phyloP scores from a whole-genome alignment of 148 eudicot species.

The Camellia japonica region DNA sequence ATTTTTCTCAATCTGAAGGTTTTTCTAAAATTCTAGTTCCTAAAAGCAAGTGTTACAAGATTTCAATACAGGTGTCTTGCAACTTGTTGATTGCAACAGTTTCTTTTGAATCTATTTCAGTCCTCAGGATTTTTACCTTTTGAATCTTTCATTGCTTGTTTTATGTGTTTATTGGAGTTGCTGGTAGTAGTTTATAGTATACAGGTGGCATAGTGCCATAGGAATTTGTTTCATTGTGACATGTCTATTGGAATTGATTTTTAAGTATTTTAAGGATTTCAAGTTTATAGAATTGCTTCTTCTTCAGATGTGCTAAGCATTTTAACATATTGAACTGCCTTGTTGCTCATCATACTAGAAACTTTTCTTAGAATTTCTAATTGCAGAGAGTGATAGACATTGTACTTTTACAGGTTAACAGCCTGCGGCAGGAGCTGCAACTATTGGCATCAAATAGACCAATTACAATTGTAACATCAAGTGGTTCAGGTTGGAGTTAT shows the following conservation, averaged over 20 bases:
- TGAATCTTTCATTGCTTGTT: neutral
- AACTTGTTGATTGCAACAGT: neutral
- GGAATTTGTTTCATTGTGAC: neutral
- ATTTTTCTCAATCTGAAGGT: neutral
- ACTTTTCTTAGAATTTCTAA: neutral
- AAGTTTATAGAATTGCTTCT: neutral
- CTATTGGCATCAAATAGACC: conserved; percentile 69
- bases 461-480: conserved; percentile 72
- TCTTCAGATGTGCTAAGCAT: neutral
- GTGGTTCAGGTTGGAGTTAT: conserved; percentile 48
- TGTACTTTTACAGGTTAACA: conserved; percentile 60
- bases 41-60: neutral
- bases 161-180: neutral
- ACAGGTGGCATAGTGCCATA: neutral
- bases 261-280: neutral
- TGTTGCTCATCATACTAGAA: neutral
- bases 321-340: neutral
- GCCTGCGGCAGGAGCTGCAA: conserved; percentile 77
- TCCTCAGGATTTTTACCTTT: neutral
- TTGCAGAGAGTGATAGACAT: neutral
- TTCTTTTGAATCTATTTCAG: neutral
- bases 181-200: neutral
- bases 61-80: neutral
- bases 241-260: neutral
- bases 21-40: neutral